Base-by-base conservation (phyloP, 2,329 filamentous ascomycete species). In the Cladosporium sp. region DNA sequence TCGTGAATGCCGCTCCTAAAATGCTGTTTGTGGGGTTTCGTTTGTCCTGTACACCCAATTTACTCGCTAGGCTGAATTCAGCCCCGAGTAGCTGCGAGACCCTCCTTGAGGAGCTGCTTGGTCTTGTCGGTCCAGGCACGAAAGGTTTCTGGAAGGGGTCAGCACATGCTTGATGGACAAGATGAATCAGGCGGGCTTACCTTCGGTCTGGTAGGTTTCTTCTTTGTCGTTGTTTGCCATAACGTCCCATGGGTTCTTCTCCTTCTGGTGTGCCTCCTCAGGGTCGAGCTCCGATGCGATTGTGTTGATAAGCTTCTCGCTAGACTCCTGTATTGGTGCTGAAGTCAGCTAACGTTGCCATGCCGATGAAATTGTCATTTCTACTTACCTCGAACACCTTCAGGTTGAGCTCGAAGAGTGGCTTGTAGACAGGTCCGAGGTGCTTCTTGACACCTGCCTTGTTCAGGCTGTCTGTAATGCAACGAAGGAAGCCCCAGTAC, bases 61-160 rank as follows among this genome's bases (percentile, higher is more conserved):
- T 22, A 28, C 42, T 45, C 42, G 14, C 22, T 25, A 45, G 42
- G 42, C 22, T 30, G n/a, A 3, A 45, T 28, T 22, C 38, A 51
- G 25, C 19, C 49, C 19, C 49, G 30, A 20, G 49, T 34, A 17
- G 49, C 49, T 19, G 49, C 36, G 34, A 51, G 49, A 28, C 49
- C 49, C 19, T 51, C 49, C 49, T 51, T 51, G 36, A 51, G 49
- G 28, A 51, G 49, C 34, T 51, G 30, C 49, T 37, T 51, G 49
- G 49, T 51, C 49, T 51, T 51, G 19, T 51, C 49, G 49, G 36
- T 51, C 49, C 49, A 51, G 20, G 19, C 15, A 14, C 36, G 30
- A 19, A 51, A 34, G 22, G 49, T 51, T 39, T 51, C 49, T 51
- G 36, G 12, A 3, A 22, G 1, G 1, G 0, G 34, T 51, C n/a